Conservation (phyloP, 208 protist genomes). For the Borovskyia barvae region DNA sequence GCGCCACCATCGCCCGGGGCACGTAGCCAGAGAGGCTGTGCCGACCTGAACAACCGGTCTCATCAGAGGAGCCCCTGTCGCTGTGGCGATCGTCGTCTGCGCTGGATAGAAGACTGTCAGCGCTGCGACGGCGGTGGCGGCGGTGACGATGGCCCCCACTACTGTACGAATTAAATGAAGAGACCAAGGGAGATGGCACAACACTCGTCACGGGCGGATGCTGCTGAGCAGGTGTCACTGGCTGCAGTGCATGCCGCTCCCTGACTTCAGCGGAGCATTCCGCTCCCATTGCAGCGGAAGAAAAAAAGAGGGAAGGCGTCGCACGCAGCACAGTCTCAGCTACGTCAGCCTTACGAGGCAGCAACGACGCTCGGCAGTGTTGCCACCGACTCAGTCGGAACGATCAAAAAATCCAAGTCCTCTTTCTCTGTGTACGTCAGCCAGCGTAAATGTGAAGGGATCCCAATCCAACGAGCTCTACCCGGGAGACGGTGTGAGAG, state of each 20-base stretch:
- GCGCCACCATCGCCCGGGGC: slow-evolving; percentile 25
- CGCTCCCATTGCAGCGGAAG: slow-evolving; percentile 31
- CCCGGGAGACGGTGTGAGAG: too few species aligned
- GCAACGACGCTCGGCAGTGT: too few species aligned
- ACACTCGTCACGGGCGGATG: slow-evolving; percentile 10
- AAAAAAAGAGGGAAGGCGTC: too few species aligned
- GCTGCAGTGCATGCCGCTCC: slow-evolving; percentile 1
- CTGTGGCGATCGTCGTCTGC: slow-evolving; percentile 2
- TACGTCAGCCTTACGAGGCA: too few species aligned
- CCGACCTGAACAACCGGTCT: slow-evolving; percentile 12
- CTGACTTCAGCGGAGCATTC: slow-evolving; percentile 26
- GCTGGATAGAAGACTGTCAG: slow-evolving; percentile 7
- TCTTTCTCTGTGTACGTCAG: too few species aligned
- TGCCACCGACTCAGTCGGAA: too few species aligned
- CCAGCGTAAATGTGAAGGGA: too few species aligned
- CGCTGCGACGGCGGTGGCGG: background rate
- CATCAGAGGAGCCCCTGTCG: background rate
- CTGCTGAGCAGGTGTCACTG: background rate
- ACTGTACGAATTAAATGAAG: slow-evolving; percentile 23
- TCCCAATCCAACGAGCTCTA: too few species aligned
- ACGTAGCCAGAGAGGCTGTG: slow-evolving; percentile 32
- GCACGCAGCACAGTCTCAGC: too few species aligned
- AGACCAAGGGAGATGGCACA: slow-evolving; percentile 36
- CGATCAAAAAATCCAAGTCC: too few species aligned
- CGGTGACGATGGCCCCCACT: background rate